Conservation (phyloP, 768 basidiomycete genomes). For the Leucosporidium scottii region DNA sequence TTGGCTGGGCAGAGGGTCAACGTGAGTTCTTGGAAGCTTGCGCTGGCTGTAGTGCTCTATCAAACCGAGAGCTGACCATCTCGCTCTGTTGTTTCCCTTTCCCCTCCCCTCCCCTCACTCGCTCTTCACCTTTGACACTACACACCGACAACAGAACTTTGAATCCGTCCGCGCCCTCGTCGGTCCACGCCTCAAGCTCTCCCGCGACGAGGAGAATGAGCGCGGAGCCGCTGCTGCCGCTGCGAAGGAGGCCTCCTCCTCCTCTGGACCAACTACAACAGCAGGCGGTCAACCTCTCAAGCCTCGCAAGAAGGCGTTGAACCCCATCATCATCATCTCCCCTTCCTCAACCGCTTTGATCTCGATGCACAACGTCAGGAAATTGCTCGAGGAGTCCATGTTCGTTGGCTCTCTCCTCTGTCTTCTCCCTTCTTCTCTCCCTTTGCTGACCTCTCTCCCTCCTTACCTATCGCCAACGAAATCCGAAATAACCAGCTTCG, state of each 20-base stretch:
- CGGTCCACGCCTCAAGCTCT: slow-evolving; percentile 68
- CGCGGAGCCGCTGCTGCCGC: not conserved
- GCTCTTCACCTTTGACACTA: no score
- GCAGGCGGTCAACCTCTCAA: slow-evolving; percentile 6
- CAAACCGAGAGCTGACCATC: not conserved
- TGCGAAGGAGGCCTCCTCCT: not conserved
- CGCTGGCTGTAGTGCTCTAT: no score
- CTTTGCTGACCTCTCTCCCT: not conserved
- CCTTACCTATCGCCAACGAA: not conserved
- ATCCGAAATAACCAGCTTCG: slow-evolving; percentile 50
- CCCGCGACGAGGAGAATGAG: slow-evolving; percentile 50
- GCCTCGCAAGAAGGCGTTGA: slow-evolving; percentile 42
- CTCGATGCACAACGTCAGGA: slow-evolving; percentile 95
- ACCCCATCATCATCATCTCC: slow-evolving; percentile 95
- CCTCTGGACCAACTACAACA: slow-evolving; percentile 12
- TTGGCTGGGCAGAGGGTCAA: slow-evolving; percentile 75
- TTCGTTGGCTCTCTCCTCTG: slow-evolving; percentile 43
- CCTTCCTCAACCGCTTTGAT: slow-evolving; percentile 90
- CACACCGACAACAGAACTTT: slow-evolving; percentile 60
- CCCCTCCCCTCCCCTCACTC: not conserved
- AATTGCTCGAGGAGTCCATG: slow-evolving; percentile 83
- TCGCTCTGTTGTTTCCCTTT: not conserved
- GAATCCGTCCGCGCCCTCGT: slow-evolving; percentile 58
- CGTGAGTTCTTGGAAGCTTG: no score
- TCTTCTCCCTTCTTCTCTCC: not conserved